phyloP scores from a whole-genome alignment of 257 asterid genomes.

The Solanum ossicruentum region DNA sequence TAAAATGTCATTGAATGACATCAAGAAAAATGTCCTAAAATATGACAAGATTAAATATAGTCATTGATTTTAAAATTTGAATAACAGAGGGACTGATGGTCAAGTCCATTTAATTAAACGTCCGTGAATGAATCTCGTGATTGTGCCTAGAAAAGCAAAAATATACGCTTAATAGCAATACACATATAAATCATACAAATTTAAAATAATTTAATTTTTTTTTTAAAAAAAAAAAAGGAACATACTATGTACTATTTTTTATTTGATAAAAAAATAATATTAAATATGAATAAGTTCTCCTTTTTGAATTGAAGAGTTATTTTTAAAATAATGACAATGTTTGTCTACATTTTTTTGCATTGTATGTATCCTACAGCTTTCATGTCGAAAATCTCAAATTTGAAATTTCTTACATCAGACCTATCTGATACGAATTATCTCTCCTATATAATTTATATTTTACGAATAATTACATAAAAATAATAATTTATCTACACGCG shows the following conservation, averaged over 20 bases:
- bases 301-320: not conserved
- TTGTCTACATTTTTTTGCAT: too few relatives aligned
- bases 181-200: too few relatives aligned
- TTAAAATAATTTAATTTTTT: too few relatives aligned
- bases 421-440: too few relatives aligned
- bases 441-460: too few relatives aligned
- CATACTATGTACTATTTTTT: not conserved
- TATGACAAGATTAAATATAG: not conserved
- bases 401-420: too few relatives aligned
- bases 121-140: not conserved
- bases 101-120: not conserved
- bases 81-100: not conserved
- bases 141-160: not conserved
- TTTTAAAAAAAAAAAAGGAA: not conserved
- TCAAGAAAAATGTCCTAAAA: not conserved
- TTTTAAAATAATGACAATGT: fast-evolving
- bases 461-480: too few relatives aligned
- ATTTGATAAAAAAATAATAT: not conserved
- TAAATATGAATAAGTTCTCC: not conserved
- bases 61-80: not conserved
- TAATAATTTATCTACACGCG: too few relatives aligned
- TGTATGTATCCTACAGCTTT: too few relatives aligned
- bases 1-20: too few relatives aligned
- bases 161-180: too few relatives aligned
- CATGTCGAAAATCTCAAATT: too few relatives aligned